Evolutionary conservation across 192 early-diverging fungal genomes (phyloP).

Genomic region (Phlyctochytrium arcticum): DNA sequence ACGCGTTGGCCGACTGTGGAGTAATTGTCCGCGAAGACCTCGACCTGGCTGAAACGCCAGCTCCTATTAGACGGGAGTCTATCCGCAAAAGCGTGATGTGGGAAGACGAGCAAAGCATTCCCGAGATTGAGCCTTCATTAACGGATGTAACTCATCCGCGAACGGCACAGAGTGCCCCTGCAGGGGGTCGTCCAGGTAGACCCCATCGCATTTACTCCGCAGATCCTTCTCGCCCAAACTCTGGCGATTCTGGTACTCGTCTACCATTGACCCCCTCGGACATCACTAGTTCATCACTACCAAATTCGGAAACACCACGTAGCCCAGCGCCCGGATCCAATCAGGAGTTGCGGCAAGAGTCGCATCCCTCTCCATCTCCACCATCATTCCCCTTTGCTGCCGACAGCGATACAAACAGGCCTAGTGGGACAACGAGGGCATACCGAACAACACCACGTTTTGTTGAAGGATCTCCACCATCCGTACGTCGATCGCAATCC

Average conservation of each 20-base stretch:
- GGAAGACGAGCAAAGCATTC: constrained; percentile 1
- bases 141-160: neutral
- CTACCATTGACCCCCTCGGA: neutral
- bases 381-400: neutral
- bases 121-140: neutral
- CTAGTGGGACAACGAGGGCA: constrained; percentile 2
- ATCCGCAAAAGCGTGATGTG: constrained; percentile 21
- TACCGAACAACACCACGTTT: constrained; percentile 4
- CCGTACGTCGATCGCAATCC: neutral
- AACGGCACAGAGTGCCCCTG: constrained; percentile 13
- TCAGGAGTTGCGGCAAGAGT: neutral
- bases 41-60: neutral
- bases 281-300: neutral
- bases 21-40: constrained; percentile 6
- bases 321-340: neutral
- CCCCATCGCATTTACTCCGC: neutral
- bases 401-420: neutral
- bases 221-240: constrained; percentile 3
- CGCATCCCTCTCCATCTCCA: neutral
- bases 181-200: constrained; percentile 6
- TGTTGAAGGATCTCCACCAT: neutral
- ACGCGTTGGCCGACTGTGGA: constrained; percentile 26
- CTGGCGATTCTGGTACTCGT: neutral
- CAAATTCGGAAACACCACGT: neutral
- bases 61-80: neutral